phyloP scores from a whole-genome alignment of 2,329 filamentous ascomycete species.

The Penicillium nordicum region DNA sequence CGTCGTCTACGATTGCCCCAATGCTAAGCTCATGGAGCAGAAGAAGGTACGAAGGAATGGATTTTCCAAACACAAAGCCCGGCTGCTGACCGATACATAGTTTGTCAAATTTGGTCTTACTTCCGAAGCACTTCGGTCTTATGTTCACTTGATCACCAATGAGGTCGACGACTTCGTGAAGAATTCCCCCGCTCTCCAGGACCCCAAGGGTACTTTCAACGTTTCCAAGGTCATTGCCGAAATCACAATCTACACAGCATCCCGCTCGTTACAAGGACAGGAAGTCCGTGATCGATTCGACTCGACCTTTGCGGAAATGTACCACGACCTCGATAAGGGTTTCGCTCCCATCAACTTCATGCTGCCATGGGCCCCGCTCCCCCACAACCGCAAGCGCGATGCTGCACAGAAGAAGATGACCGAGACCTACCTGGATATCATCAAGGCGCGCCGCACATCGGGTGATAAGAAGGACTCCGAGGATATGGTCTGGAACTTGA shows the following conservation, averaged over 20 bases:
- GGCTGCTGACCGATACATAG: constrained; percentile 26
- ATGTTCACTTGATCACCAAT: constrained; percentile 72
- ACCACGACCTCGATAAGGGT: constrained; percentile 86
- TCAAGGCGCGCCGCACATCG: constrained; percentile 64
- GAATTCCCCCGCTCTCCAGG: constrained; percentile 63
- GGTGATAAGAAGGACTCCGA: constrained; percentile 52
- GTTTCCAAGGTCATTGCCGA: constrained; percentile 75
- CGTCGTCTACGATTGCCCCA: constrained; percentile 88
- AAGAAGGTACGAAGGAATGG: constrained; percentile 65
- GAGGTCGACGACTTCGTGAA: constrained; percentile 74
- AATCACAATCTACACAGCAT: constrained; percentile 86
- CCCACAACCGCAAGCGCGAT: constrained; percentile 82
- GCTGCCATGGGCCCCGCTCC: constrained; percentile 81
- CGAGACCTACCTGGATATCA: constrained; percentile 77
- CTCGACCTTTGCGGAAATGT: constrained; percentile 73
- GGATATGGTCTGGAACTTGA: constrained; percentile 89
- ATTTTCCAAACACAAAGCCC: neutral
- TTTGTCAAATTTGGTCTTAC: constrained; percentile 65
- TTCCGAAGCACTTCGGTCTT: constrained; percentile 60
- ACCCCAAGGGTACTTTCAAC: constrained; percentile 64
- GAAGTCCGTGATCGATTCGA: constrained; percentile 79
- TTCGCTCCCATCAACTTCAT: constrained; percentile 89
- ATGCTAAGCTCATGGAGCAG: constrained; percentile 91
- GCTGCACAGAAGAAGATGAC: constrained; percentile 76
- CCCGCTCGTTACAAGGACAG: constrained; percentile 77